A percentile compares a stretch with the other conserved stretches of the same genome.
Conservation (phyloP, 805 yeast species). For the Metschnikowia continentalis region DNA sequence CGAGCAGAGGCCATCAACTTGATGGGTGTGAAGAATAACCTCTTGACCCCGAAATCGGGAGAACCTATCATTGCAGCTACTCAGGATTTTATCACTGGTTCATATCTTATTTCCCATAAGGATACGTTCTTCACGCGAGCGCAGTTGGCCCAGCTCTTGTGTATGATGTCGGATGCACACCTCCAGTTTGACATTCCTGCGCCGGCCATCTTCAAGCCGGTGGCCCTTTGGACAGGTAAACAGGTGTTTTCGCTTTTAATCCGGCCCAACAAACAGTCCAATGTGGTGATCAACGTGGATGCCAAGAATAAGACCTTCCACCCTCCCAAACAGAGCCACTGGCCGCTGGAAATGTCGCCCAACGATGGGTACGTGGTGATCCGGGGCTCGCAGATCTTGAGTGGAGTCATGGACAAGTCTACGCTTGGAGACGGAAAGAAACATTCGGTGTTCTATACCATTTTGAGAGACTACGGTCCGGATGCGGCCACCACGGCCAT, state of each 20-base stretch:
- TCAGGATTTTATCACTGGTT: constrained; percentile 97
- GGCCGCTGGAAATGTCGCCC: constrained; percentile 92
- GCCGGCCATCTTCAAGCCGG: constrained; percentile 89
- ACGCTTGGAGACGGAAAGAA: constrained; percentile 97
- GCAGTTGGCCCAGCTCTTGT: constrained; percentile 70
- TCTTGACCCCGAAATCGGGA: constrained; percentile 94
- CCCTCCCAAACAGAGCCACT: constrained; percentile 61
- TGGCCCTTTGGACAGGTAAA: constrained; percentile 93
- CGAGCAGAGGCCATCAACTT: constrained; percentile 96
- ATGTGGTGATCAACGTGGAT: constrained; percentile 84
- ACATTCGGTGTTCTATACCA: constrained; percentile 92
- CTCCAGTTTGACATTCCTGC: constrained; percentile 90
- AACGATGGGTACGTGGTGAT: constrained; percentile 93
- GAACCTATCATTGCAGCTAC: constrained; percentile 99
- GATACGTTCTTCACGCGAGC: constrained; percentile 92
- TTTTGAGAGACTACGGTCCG: constrained; percentile 94
- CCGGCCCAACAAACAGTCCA: constrained; percentile 70
- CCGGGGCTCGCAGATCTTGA: constrained; percentile 79
- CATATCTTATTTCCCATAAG: constrained; percentile 86
- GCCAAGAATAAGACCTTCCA: constrained; percentile 88
- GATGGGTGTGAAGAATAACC: constrained; percentile 96
- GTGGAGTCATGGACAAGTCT: constrained; percentile 97
- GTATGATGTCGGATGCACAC: constrained; percentile 95
- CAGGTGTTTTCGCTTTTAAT: constrained; percentile 88
- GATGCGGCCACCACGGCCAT: constrained; percentile 92